Conservation (phyloP, 495 filamentous ascomycete species). For the Aspergillus ellipticus region DNA sequence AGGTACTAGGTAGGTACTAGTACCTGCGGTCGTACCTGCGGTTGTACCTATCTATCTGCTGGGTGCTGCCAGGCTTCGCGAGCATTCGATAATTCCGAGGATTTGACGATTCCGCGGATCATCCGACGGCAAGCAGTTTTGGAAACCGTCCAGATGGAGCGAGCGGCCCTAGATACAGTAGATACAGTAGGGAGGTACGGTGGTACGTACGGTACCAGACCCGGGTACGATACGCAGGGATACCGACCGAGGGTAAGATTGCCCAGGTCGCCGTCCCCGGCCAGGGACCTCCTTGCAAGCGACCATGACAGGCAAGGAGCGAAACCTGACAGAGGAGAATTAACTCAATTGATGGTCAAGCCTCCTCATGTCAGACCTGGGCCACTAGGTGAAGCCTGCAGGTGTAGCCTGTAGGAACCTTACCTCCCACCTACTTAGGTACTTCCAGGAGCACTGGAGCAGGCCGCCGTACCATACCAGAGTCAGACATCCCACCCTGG, state of each 20-base stretch:
- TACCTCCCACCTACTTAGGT: not conserved
- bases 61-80: too few relatives aligned
- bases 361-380: not conserved
- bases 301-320: not conserved
- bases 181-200: not conserved
- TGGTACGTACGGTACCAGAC: not conserved
- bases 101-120: constrained; percentile 18
- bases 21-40: too few relatives aligned
- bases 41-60: too few relatives aligned
- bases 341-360: not conserved
- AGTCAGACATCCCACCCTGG: constrained; percentile 7
- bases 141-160: constrained; percentile 13
- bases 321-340: not conserved
- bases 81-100: constrained; percentile 7
- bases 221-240: not conserved
- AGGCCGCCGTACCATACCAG: not conserved
- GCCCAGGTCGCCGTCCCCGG: not conserved
- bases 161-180: not conserved
- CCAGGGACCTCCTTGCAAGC: not conserved
- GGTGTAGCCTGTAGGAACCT: not conserved
- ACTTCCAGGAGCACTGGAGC: not conserved
- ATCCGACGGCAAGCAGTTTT: constrained; percentile 20
- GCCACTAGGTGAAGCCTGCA: not conserved
- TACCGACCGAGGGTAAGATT: not conserved
- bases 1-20: too few relatives aligned